These are phyloP conservation scores for Teratosphaeria viscida DNA, from an alignment of 2,329 filamentous ascomycete genomes.

Conservation along the genomic window DNA sequence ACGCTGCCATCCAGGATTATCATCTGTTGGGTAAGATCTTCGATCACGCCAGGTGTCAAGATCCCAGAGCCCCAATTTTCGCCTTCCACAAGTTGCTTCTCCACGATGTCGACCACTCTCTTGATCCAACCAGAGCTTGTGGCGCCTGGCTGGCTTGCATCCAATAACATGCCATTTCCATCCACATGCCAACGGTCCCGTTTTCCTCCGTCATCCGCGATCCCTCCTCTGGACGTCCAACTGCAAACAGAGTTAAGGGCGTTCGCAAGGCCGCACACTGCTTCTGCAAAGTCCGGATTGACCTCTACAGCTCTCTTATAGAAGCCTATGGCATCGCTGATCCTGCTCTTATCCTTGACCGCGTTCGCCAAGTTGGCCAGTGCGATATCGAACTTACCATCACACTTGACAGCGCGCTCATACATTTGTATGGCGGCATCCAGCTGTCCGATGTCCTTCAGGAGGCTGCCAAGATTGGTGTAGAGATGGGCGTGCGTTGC, in stretches of 20 bases:
- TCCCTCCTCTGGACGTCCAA: conserved; percentile 82
- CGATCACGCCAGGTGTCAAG: conserved; percentile 38
- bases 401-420: conserved; percentile 82
- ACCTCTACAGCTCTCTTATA: conserved; percentile 81
- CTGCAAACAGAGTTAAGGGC: conserved; percentile 94
- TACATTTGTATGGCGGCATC: conserved; percentile 94
- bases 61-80: conserved; percentile 73
- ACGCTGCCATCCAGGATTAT: conserved; percentile 24
- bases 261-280: conserved; percentile 89
- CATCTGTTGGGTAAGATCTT: conserved; percentile 37
- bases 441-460: conserved; percentile 93
- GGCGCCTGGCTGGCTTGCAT: conserved; percentile 52
- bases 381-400: conserved; percentile 92
- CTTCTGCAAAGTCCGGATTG: conserved; percentile 95
- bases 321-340: conserved; percentile 83
- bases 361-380: conserved; percentile 94
- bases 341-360: conserved; percentile 88
- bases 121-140: conserved; percentile 71
- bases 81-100: conserved; percentile 76
- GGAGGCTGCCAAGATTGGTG: conserved; percentile 85
- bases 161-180: conserved; percentile 68
- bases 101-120: conserved; percentile 81
- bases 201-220: conserved; percentile 60
- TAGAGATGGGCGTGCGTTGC: conserved; percentile 87
- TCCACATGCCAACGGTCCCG: conserved; percentile 92